Percentiles rank a stretch among this genome's conserved stretches.
Evolutionary conservation across 1,284 basidiomycete species (phyloP).

Genomic region (Inonotus obliquus): DNA sequence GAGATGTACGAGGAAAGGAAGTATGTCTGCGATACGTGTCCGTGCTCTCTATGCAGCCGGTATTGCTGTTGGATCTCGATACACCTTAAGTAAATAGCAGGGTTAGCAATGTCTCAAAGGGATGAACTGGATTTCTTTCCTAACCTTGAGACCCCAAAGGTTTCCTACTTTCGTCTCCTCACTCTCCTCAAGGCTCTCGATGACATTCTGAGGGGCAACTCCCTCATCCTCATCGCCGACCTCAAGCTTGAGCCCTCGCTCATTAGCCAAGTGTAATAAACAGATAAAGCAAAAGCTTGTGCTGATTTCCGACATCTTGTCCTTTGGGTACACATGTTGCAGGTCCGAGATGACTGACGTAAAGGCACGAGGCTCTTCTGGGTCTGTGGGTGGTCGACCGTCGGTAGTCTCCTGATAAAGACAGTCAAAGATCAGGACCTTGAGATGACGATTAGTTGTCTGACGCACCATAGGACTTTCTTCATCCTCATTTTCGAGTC

Average conservation of each 20-base stretch:
- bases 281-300: conserved; percentile 99
- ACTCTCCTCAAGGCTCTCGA: conserved; percentile 16
- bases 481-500: conserved; percentile 39
- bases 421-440: conserved; percentile 11
- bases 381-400: conserved; percentile 44
- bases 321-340: conserved; percentile 78
- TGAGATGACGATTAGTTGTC: not conserved
- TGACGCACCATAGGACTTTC: conserved; percentile 46
- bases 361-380: conserved; percentile 71
- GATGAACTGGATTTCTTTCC: conserved; percentile 14
- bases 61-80: conserved; percentile 62
- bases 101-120: too few relatives aligned
- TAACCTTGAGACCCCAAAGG: conserved; percentile 73
- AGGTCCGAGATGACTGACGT: conserved; percentile 81
- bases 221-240: conserved; percentile 34
- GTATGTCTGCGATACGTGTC: not conserved
- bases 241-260: conserved; percentile 86
- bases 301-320: conserved; percentile 97
- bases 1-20: not conserved
- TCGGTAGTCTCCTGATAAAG: conserved; percentile 31
- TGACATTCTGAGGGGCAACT: conserved; percentile 25
- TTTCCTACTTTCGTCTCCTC: conserved; percentile 55
- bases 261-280: conserved; percentile 90
- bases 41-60: conserved; percentile 39
- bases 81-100: conserved; percentile 45